A percentile compares a stretch with the other conserved stretches of the same genome.
These are phyloP conservation scores for Fusarium xyrophilum DNA, from an alignment of 2,329 filamentous ascomycete species.

Conservation along the genomic window DNA sequence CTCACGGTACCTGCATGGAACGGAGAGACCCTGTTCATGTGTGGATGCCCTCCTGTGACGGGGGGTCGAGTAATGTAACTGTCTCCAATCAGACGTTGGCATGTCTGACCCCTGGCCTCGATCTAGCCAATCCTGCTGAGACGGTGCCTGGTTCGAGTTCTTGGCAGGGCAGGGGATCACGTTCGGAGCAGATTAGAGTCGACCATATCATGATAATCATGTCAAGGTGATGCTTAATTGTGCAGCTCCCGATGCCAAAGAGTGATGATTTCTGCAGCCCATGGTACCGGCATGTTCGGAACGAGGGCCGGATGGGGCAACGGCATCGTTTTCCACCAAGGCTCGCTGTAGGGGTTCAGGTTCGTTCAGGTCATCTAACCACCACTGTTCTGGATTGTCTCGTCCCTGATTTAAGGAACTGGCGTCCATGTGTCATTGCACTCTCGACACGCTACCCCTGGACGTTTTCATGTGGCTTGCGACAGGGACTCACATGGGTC, in stretches of 20 bases:
- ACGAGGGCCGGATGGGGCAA: conserved; percentile 27
- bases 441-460: conserved; percentile 14
- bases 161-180: conserved; percentile 28
- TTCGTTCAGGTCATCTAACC: background rate
- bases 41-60: conserved; percentile 26
- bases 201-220: conserved; percentile 24
- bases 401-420: conserved; percentile 7
- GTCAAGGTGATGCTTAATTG: conserved; percentile 25
- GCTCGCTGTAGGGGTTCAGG: background rate
- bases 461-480: conserved; percentile 25
- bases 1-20: conserved; percentile 25
- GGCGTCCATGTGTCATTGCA: conserved; percentile 2
- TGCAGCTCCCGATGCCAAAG: conserved; percentile 4
- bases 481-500: conserved; percentile 17
- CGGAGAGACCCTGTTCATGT: conserved; percentile 24
- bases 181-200: conserved; percentile 33
- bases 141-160: conserved; percentile 23
- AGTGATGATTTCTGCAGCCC: conserved; percentile 1
- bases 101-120: conserved; percentile 32
- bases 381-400: conserved; percentile 11
- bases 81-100: conserved; percentile 38
- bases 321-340: conserved; percentile 1
- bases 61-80: conserved; percentile 34
- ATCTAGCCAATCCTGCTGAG: conserved; percentile 34
- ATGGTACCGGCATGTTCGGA: conserved; percentile 29